phyloP scores from a whole-genome alignment of 2,329 filamentous ascomycete genomes.

The Phoma sp. region DNA sequence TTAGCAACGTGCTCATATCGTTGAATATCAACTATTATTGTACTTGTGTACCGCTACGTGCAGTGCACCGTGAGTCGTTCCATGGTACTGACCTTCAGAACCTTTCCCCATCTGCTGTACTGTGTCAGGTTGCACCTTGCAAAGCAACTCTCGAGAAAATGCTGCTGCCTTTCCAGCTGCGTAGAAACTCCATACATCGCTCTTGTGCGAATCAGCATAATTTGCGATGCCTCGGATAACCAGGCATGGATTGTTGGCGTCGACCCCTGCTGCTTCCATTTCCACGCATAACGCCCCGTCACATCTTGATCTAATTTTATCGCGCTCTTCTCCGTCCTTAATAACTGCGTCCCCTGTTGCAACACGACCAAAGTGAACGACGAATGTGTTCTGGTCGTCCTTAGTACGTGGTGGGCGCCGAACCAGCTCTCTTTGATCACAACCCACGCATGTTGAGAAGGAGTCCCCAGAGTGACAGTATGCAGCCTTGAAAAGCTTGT shows the following conservation, averaged over 20 bases:
- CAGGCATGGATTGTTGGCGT: constrained; percentile 17
- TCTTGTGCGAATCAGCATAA: constrained; percentile 22
- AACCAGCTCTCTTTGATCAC: background rate
- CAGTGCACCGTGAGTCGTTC: background rate
- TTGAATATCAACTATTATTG: background rate
- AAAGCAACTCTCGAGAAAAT: constrained; percentile 16
- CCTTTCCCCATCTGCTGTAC: background rate
- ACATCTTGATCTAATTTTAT: constrained; percentile 12
- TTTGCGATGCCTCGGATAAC: constrained; percentile 21
- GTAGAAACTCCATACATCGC: constrained; percentile 15
- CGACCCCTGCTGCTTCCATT: constrained; percentile 20
- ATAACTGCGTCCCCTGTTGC: background rate
- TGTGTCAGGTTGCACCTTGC: background rate
- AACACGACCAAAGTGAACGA: background rate
- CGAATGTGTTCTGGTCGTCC: background rate
- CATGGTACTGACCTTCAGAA: background rate
- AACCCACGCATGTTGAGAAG: background rate
- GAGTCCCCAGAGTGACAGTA: background rate
- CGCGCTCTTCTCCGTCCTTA: constrained; percentile 1
- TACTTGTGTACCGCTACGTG: background rate
- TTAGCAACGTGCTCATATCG: background rate
- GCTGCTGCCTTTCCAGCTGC: constrained; percentile 20
- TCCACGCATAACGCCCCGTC: constrained; percentile 18
- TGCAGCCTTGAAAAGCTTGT: background rate
- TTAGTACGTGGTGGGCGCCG: background rate